A percentile compares a stretch with the other conserved stretches of the same genome.
phyloP scores from a whole-genome alignment of 192 early-diverging fungal genomes.

The Pilobolus umbonatus region DNA sequence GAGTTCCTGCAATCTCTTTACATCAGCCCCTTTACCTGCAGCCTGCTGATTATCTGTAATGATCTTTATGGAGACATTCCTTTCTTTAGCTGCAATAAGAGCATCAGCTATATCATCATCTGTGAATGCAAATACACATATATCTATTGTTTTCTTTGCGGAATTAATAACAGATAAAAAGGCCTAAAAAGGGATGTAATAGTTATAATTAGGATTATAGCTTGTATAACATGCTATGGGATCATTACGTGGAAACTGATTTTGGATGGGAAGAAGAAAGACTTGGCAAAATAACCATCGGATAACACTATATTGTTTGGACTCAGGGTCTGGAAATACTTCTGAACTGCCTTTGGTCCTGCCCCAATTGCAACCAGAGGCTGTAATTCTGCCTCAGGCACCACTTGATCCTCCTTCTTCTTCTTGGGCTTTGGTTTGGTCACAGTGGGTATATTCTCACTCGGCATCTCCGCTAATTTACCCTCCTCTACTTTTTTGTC shows the following conservation, averaged over 20 bases:
- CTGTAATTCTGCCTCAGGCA: background rate
- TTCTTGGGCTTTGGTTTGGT: slow-evolving; percentile 1
- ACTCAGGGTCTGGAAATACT: slow-evolving; percentile 1
- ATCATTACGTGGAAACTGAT: slow-evolving; percentile 27
- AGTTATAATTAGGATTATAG: background rate
- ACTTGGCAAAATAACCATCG: slow-evolving; percentile 21
- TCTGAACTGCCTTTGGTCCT: background rate
- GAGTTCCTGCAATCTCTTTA: slow-evolving; percentile 21
- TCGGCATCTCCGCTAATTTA: too few species aligned
- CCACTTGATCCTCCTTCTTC: slow-evolving; percentile 18
- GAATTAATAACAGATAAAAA: slow-evolving; percentile 34
- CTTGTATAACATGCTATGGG: background rate
- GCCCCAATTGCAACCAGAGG: background rate
- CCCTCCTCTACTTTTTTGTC: too few species aligned
- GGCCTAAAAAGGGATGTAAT: slow-evolving; percentile 8
- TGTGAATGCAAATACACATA: slow-evolving; percentile 70
- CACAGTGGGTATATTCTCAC: background rate
- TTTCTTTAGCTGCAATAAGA: slow-evolving; percentile 52
- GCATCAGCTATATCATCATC: slow-evolving; percentile 67
- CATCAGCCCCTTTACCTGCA: slow-evolving; percentile 32
- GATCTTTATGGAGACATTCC: slow-evolving; percentile 53
- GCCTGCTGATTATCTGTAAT: slow-evolving; percentile 61
- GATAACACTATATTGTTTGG: background rate
- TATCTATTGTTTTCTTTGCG: slow-evolving; percentile 56
- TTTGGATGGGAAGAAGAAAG: slow-evolving; percentile 36